Base-by-base conservation (phyloP, 1,139 yeast genomes). In the Yamadazyma atmosphaerica region DNA sequence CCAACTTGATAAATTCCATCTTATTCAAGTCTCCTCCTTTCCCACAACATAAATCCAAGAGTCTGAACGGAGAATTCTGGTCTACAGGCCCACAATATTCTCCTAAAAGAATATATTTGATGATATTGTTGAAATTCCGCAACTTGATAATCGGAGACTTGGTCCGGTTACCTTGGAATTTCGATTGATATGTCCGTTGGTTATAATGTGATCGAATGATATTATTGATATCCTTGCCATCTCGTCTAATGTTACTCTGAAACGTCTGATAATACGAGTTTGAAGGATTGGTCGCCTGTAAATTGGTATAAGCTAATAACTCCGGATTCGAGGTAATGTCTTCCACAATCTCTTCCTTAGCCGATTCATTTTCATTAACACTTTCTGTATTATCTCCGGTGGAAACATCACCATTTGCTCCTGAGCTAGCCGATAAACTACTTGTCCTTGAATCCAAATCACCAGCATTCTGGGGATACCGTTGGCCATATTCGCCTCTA, bases 21-120 rank as follows among this genome's bases (percentile, higher is more conserved):
- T 92, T 92, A 53, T 86, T 79, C 53, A 94, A 66, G 63, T 92
- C 99, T 14, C 99, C 99, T 33, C 99, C 99, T 60, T 92, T 94
- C 12, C 99, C 99, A 62, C 98, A 92, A 16, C 97, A 96, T 39
- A 92, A 63, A 55, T 92, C 99, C 28, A 92, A 66, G 1, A 86
- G 50, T 10, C 66, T 59, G 15, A 62, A 58, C 1, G 70, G 66
- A 1, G 49, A 52, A 4, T 50, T 87, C 37, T 83, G 79, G 4
- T 22, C 16, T 15, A 23, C 34, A 4, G 27, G 28, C 9, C 14
- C 15, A 26, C 51, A 43, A 60, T 72, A 81, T 49, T 83, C 83
- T 38, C 85, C 83, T 39, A 92, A 79, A n/a, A 92, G 65, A 51
- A 89, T 86, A 53, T 87, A 86, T 60, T 92, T 92, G 55, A 92